Percentiles rank a stretch among this genome's conserved stretches.
Evolutionary conservation across 768 basidiomycete genomes (phyloP).

Genomic region (Boletus insuetus): DNA sequence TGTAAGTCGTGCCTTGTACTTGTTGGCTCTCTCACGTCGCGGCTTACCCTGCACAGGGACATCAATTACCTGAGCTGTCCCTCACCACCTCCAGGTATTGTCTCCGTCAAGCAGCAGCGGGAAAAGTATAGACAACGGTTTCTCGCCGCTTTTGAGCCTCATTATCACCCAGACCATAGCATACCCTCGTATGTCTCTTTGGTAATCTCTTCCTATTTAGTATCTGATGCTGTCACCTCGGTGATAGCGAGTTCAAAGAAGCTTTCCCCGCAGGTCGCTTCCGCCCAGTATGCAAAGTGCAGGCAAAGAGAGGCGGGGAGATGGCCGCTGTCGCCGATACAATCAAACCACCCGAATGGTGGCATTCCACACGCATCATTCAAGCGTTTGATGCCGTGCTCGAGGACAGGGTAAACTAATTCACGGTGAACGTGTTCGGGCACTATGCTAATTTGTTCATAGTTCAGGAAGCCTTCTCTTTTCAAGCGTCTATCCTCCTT

Average conservation of each 20-base stretch:
- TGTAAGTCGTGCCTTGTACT: slow-evolving; percentile 47
- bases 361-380: slow-evolving; percentile 89
- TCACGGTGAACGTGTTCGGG: neutral
- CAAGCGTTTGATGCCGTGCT: slow-evolving; percentile 87
- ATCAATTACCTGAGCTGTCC: slow-evolving; percentile 85
- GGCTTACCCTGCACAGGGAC: slow-evolving; percentile 44
- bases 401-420: slow-evolving; percentile 64
- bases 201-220: neutral
- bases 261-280: slow-evolving; percentile 92
- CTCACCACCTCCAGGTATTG: slow-evolving; percentile 69
- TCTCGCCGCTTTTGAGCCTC: slow-evolving; percentile 75
- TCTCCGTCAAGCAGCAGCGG: slow-evolving; percentile 76
- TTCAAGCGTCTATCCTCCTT: slow-evolving; percentile 82
- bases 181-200: slow-evolving; percentile 56
- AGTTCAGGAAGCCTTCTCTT: slow-evolving; percentile 89
- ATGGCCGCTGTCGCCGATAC: slow-evolving; percentile 84
- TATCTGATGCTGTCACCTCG: slow-evolving; percentile 1
- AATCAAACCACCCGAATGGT: slow-evolving; percentile 90
- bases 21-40: neutral
- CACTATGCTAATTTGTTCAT: slow-evolving; percentile 3
- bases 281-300: slow-evolving; percentile 87
- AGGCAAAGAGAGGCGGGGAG: slow-evolving; percentile 77
- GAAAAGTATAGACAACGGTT: slow-evolving; percentile 77
- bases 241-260: slow-evolving; percentile 83
- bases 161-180: slow-evolving; percentile 87